These are phyloP conservation scores for Smittium culicis DNA, from an alignment of 371 early-diverging fungal genomes.

Conservation along the genomic window DNA sequence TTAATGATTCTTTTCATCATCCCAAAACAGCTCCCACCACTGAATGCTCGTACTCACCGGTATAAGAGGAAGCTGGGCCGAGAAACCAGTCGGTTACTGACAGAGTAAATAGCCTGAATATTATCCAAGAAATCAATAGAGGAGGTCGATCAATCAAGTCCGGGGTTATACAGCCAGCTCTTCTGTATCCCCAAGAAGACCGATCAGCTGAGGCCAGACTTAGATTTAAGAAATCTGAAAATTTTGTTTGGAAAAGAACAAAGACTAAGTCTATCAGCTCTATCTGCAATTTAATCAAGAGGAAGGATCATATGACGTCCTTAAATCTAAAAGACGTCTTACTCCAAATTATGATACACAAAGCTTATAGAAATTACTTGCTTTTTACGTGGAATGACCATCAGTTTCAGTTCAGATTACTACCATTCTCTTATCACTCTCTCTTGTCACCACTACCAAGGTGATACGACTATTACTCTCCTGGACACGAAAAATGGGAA, in stretches of 20 bases:
- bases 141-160: neutral
- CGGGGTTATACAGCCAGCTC: conserved; percentile 5
- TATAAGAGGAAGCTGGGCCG: neutral
- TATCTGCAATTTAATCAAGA: conserved; percentile 20
- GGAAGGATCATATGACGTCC: conserved; percentile 24
- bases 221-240: conserved; percentile 28
- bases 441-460: neutral
- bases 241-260: conserved; percentile 20
- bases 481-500: conserved; percentile 23
- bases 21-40: too few relatives aligned
- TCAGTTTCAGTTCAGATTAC: neutral
- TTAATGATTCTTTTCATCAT: too few relatives aligned
- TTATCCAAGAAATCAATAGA: conserved; percentile 11
- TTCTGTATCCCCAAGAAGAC: conserved; percentile 10
- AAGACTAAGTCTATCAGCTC: conserved; percentile 22
- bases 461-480: conserved; percentile 15
- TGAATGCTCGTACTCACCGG: too few relatives aligned
- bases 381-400: neutral
- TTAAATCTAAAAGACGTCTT: conserved; percentile 31
- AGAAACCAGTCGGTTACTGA: neutral
- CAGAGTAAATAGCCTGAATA: neutral
- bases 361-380: neutral
- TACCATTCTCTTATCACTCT: neutral
- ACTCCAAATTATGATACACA: neutral
- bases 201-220: conserved; percentile 15